phyloP scores from a whole-genome alignment of 805 yeast genomes.

The Saccharomycopsis fibuligera region DNA sequence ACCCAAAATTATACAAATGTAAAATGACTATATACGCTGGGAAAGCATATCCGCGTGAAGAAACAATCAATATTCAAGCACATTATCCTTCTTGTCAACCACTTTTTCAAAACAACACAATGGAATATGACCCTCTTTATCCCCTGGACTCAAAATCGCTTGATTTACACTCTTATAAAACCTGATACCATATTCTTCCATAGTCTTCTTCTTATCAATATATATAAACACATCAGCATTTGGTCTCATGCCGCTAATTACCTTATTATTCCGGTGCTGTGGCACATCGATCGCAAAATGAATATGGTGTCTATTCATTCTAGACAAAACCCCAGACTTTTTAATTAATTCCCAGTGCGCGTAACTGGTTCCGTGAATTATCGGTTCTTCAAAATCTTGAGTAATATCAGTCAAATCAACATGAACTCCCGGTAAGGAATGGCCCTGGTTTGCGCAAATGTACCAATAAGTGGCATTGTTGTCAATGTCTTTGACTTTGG shows the following conservation, averaged over 20 bases:
- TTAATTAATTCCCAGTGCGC: constrained; percentile 42
- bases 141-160: constrained; percentile 65
- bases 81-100: constrained; percentile 26
- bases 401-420: constrained; percentile 35
- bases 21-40: too few relatives aligned
- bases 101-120: constrained; percentile 37
- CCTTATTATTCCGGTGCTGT: constrained; percentile 31
- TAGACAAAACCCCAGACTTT: constrained; percentile 49
- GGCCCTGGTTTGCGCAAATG: constrained; percentile 95
- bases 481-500: constrained; percentile 23
- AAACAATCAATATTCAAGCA: background rate
- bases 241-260: constrained; percentile 71
- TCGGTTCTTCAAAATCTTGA: constrained; percentile 28
- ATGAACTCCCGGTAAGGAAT: constrained; percentile 49
- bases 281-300: constrained; percentile 63
- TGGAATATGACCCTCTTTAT: constrained; percentile 45
- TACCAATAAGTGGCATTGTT: background rate
- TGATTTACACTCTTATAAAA: constrained; percentile 66
- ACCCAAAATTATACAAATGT: too few relatives aligned
- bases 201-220: constrained; percentile 47
- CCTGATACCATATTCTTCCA: constrained; percentile 34
- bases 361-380: constrained; percentile 77
- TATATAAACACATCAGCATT: constrained; percentile 51
- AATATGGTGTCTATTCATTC: constrained; percentile 76
- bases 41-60: too few relatives aligned